Evolutionary conservation across 169 alveolate species (phyloP).

Genomic region (Cryptosporidium baileyi): DNA sequence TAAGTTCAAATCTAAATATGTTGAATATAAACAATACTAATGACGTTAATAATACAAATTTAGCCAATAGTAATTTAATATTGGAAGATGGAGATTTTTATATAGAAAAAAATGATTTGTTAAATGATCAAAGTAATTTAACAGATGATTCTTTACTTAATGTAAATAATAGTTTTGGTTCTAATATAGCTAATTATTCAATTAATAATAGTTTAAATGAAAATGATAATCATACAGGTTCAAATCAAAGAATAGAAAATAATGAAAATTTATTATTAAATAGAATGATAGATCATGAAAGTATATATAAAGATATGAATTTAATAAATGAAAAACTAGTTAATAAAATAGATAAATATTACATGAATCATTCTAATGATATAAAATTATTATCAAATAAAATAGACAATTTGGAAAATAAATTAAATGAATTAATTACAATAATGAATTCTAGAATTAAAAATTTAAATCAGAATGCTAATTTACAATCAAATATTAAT

Average conservation of each 20-base stretch:
- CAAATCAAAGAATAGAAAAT: slow-evolving; percentile 21
- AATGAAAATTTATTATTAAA: slow-evolving; percentile 33
- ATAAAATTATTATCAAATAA: background rate
- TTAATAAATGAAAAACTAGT: background rate
- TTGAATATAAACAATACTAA: no score
- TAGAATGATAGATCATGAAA: slow-evolving; percentile 24
- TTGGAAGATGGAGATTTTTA: background rate
- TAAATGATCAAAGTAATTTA: slow-evolving; percentile 19
- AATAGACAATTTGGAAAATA: slow-evolving; percentile 18
- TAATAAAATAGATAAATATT: background rate
- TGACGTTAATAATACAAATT: no score
- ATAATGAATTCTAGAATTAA: slow-evolving; percentile 5
- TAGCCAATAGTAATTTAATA: no score
- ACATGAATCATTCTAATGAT: background rate
- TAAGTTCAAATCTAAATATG: no score
- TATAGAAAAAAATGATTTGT: background rate
- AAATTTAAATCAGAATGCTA: background rate
- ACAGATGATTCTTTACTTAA: slow-evolving; percentile 47
- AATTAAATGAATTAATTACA: slow-evolving; percentile 30
- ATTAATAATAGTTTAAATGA: slow-evolving; percentile 49
- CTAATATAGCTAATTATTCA: slow-evolving; percentile 48
- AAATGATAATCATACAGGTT: background rate
- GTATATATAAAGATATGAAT: slow-evolving; percentile 24
- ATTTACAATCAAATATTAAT: background rate
- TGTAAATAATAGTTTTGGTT: slow-evolving; percentile 26